These are phyloP conservation scores for Adansonia rubrostipa DNA, from an alignment of 441 rosid genomes.

Conservation along the genomic window DNA sequence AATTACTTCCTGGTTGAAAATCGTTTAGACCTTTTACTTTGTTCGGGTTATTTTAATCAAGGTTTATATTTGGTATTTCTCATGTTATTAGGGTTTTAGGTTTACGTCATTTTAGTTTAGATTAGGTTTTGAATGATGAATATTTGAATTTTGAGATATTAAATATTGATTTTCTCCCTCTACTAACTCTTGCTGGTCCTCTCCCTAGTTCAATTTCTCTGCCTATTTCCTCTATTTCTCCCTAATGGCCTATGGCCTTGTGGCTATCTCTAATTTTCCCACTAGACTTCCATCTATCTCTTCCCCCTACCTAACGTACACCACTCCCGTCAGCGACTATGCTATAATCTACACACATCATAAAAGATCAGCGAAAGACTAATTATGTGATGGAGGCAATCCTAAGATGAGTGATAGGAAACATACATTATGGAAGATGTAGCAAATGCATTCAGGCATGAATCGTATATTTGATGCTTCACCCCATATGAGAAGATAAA, in stretches of 20 bases:
- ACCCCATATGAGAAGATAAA: constrained; percentile 99
- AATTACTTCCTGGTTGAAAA: neutral
- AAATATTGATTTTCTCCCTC: neutral
- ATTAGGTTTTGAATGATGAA: constrained; percentile 13
- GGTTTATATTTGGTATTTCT: constrained; percentile 1
- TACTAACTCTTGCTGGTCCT: neutral
- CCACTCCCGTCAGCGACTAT: neutral
- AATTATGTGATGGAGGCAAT: neutral
- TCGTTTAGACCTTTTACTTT: neutral
- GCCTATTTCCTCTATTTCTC: neutral
- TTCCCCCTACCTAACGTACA: neutral
- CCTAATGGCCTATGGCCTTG: neutral
- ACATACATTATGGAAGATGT: constrained; percentile 88
- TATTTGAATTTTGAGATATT: neutral
- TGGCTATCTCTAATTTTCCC: constrained; percentile 10
- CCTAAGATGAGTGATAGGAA: neutral
- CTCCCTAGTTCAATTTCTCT: neutral
- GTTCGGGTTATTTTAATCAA: neutral
- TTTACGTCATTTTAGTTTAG: neutral
- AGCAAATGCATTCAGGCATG: constrained; percentile 99
- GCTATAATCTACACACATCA: constrained; percentile 4
- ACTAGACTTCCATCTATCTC: constrained; percentile 5
- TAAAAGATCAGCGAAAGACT: neutral
- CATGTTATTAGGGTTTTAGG: constrained; percentile 12
- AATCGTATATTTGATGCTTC: constrained; percentile 99